phyloP scores from a whole-genome alignment of 2,329 filamentous ascomycete genomes.

The Magnaporthiopsis rhizophila region DNA sequence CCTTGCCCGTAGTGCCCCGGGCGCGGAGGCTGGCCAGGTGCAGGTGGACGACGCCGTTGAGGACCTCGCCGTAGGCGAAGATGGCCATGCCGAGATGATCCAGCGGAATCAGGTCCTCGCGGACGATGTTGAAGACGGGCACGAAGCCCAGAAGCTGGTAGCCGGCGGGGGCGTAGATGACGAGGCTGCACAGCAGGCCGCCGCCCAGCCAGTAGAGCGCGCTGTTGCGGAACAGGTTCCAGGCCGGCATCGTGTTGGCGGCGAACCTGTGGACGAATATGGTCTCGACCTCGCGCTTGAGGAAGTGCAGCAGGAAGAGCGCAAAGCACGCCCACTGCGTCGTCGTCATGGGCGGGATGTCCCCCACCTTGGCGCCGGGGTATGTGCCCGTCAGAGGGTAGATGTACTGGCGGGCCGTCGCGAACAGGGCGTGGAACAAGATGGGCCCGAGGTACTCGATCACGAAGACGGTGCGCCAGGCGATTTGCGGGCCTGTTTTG shows the following conservation, averaged over 20 bases:
- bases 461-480: conserved; percentile 89
- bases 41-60: conserved; percentile 73
- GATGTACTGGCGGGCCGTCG: conserved; percentile 65
- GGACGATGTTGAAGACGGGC: conserved; percentile 6
- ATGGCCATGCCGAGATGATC: conserved; percentile 63
- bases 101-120: conserved; percentile 25
- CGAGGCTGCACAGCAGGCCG: conserved; percentile 74
- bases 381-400: conserved; percentile 38
- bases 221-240: conserved; percentile 92
- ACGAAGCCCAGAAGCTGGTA: conserved; percentile 56
- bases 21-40: conserved; percentile 71
- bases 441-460: conserved; percentile 93
- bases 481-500: conserved; percentile 68
- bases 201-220: conserved; percentile 87
- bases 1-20: conserved; percentile 73
- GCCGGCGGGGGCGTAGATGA: conserved; percentile 56
- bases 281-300: conserved; percentile 94
- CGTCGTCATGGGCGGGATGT: conserved; percentile 41
- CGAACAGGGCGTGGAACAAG: conserved; percentile 70
- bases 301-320: conserved; percentile 74
- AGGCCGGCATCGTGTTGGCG: conserved; percentile 82
- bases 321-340: conserved; percentile 66
- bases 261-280: conserved; percentile 94
- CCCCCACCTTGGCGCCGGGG: conserved; percentile 30
- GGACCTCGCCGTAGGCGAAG: conserved; percentile 69